Conservation (phyloP, 2,329 filamentous ascomycete species). For the Penicillium sp. region DNA sequence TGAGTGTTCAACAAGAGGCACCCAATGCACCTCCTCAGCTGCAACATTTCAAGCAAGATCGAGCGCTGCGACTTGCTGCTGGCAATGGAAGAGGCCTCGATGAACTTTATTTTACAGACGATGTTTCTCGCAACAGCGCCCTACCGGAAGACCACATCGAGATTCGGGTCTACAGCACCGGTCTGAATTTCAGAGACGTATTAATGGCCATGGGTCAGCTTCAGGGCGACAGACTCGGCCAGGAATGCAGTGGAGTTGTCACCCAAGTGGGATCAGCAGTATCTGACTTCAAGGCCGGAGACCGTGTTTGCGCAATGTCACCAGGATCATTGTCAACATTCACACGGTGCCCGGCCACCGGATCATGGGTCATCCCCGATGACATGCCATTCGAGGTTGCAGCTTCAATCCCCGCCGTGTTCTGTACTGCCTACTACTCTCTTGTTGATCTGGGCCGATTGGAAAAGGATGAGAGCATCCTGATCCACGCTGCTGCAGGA, state of each 20-base stretch:
- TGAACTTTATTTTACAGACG: constrained; percentile 29
- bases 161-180: constrained; percentile 21
- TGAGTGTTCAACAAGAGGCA: constrained; percentile 25
- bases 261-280: constrained; percentile 28
- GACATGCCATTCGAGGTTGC: constrained; percentile 27
- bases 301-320: constrained; percentile 44
- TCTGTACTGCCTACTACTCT: constrained; percentile 29
- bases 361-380: constrained; percentile 34
- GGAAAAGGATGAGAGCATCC: constrained; percentile 20
- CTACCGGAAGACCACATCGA: constrained; percentile 24
- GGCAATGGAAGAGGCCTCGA: constrained; percentile 21
- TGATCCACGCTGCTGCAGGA: constrained; percentile 29
- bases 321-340: constrained; percentile 31
- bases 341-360: constrained; percentile 32
- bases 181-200: constrained; percentile 43
- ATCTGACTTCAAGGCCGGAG: constrained; percentile 36
- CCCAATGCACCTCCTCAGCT: constrained; percentile 20
- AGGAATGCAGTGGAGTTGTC: constrained; percentile 44
- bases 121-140: constrained; percentile 9
- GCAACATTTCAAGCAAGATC: constrained; percentile 25
- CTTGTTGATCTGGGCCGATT: constrained; percentile 27
- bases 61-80: constrained; percentile 23
- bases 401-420: constrained; percentile 29
- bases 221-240: constrained; percentile 29
- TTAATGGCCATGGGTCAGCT: constrained; percentile 43